Evolutionary conservation across 441 rosid species (phyloP).

Genomic region (Aleurites moluccanus): DNA sequence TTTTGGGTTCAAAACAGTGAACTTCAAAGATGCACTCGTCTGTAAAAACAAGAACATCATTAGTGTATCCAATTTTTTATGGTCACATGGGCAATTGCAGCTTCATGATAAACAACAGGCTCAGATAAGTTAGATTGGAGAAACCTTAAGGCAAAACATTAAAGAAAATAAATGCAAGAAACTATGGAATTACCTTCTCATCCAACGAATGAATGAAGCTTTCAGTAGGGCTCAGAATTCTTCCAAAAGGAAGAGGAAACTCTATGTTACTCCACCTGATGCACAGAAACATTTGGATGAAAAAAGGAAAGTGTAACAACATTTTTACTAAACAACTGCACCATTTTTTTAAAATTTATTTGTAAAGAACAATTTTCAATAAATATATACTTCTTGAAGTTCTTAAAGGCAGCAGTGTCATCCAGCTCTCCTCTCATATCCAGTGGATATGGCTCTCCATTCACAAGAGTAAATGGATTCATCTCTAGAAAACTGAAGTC

Average conservation of each 20-base stretch:
- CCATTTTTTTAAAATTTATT: conserved; percentile 7
- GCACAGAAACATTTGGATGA: conserved; percentile 14
- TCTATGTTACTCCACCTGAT: conserved; percentile 80
- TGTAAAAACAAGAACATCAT: conserved; percentile 31
- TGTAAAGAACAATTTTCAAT: not conserved
- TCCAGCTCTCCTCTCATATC: conserved; percentile 98
- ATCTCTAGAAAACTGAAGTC: conserved; percentile 93
- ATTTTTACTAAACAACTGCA: not conserved
- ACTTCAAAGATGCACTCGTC: conserved; percentile 94
- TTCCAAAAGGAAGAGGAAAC: conserved; percentile 90
- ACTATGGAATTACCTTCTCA: conserved; percentile 62
- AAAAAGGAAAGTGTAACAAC: not conserved
- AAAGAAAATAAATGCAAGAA: conserved; percentile 3
- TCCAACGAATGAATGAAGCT: conserved; percentile 76
- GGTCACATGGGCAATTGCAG: conserved; percentile 14
- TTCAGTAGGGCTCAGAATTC: conserved; percentile 77
- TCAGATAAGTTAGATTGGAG: not conserved
- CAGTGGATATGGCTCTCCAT: conserved; percentile 82
- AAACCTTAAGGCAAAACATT: not conserved
- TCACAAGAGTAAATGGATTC: conserved; percentile 85
- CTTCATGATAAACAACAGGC: not conserved
- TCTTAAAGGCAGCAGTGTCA: conserved; percentile 93
- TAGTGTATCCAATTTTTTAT: conserved; percentile 12
- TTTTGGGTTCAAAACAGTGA: conserved; percentile 85
- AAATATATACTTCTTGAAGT: conserved; percentile 64